Base-by-base conservation (phyloP, 495 filamentous ascomycete species). In the Tricharina praecox region DNA sequence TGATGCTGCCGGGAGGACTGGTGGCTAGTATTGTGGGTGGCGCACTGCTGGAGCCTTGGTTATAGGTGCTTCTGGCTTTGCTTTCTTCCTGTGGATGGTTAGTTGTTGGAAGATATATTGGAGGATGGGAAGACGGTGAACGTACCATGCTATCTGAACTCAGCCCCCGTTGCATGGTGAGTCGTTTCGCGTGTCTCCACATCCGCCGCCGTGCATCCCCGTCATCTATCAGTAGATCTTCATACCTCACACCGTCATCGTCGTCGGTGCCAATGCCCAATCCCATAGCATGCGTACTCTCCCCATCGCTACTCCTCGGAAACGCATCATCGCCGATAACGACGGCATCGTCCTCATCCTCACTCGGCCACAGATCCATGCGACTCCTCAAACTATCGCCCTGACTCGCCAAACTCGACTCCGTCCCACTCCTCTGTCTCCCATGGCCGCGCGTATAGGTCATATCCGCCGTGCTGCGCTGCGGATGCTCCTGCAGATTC, bases 341-440 rank as follows among this genome's bases (percentile, higher is more conserved):
- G 20, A 95, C 76, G 0, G 90, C 90, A 69, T 97, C 84, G 60
- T 85, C 80, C 35, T 48, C 90, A 41, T 78, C 81, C 50, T 93
- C 87, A 54, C 88, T 95, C 1, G 84, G 85, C 52, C 94, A 87
- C 18, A 99, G 67, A 63, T 99, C 90, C 0, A 85, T 86, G 42
- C 92, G 72, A n/a, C 87, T 94, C 56, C 90, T 80, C 35, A 85
- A 74, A 2, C 86, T 94, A n/a, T 73, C 75, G 4, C 55, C 56
- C 33, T 48, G 45, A 0, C 86, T 94, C 24, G 78, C 77, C 3
- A 78, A 79, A 5, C 84, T 93, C n/a, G 73, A 77, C 11, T 74
- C 73, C 2, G 90, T 96, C 4, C 70, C 78, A 61, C 87, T 94
- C 41, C 92, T 71, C 53, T 76, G 70, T 63, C 69, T 49, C 64